Percentiles rank a stretch among this genome's conserved stretches.
Conservation (phyloP, 1,139 yeast genomes). For the Diutina neorugosa region DNA sequence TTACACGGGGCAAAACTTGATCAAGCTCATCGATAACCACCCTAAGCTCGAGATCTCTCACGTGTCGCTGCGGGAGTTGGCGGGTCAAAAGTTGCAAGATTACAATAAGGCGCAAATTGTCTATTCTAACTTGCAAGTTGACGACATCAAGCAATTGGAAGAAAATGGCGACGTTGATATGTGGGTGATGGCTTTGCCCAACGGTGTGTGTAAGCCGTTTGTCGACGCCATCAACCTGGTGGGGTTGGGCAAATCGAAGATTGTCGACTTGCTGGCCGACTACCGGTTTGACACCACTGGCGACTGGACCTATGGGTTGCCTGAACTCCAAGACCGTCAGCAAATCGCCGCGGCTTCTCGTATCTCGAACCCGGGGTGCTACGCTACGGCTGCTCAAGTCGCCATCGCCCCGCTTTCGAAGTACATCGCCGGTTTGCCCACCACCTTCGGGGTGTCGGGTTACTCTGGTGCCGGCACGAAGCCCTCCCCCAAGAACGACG, state of each 20-base stretch:
- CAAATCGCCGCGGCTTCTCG: slow-evolving; percentile 62
- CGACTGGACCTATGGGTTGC: slow-evolving; percentile 90
- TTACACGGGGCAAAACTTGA: slow-evolving; percentile 88
- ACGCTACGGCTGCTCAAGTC: slow-evolving; percentile 94
- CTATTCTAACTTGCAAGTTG: slow-evolving; percentile 78
- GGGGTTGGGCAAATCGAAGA: slow-evolving; percentile 49
- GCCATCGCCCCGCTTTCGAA: slow-evolving; percentile 78
- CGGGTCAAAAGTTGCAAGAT: slow-evolving; percentile 77
- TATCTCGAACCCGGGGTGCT: slow-evolving; percentile 96
- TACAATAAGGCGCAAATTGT: slow-evolving; percentile 70
- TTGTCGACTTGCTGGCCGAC: slow-evolving; percentile 90
- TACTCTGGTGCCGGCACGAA: slow-evolving; percentile 99
- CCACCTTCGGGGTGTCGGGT: slow-evolving; percentile 91
- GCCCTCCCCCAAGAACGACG: slow-evolving; percentile 92
- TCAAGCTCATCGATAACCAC: slow-evolving; percentile 75
- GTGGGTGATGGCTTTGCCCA: slow-evolving; percentile 99
- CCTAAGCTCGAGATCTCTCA: slow-evolving; percentile 80
- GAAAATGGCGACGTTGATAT: slow-evolving; percentile 71
- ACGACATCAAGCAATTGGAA: slow-evolving; percentile 74
- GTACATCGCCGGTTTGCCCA: slow-evolving; percentile 57
- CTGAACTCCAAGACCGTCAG: slow-evolving; percentile 60
- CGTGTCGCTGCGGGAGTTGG: slow-evolving; percentile 90
- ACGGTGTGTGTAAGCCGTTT: slow-evolving; percentile 95
- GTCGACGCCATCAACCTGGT: slow-evolving; percentile 83
- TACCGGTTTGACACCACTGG: slow-evolving; percentile 83